Conservation (phyloP, 768 basidiomycete genomes). For the Mycena rosella region DNA sequence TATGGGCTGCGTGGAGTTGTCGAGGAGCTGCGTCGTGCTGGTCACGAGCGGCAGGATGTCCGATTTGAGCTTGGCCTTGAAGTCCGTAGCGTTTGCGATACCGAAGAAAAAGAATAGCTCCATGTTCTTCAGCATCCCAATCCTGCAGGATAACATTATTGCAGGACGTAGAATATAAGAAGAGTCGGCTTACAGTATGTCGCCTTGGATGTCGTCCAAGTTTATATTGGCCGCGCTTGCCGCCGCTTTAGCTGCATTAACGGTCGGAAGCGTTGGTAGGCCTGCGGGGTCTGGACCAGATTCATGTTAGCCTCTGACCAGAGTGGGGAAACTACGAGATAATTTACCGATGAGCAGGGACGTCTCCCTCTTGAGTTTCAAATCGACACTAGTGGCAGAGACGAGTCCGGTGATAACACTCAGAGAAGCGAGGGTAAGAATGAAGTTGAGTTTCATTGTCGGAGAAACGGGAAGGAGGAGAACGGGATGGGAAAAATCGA, state of each 20-base stretch:
- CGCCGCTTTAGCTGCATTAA: slow-evolving; percentile 19
- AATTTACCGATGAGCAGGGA: slow-evolving; percentile 14
- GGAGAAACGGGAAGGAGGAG: no score
- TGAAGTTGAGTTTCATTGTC: not conserved
- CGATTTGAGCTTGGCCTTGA: not conserved
- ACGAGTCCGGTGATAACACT: not conserved
- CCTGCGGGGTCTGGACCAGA: slow-evolving; percentile 19
- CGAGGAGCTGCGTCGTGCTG: slow-evolving; percentile 1
- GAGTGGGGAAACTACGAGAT: not conserved
- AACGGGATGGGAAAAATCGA: not conserved
- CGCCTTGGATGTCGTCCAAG: not conserved
- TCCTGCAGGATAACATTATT: not conserved
- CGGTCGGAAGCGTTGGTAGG: slow-evolving; percentile 23
- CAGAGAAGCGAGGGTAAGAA: slow-evolving; percentile 3
- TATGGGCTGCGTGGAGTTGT: not conserved
- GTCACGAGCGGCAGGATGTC: slow-evolving; percentile 5
- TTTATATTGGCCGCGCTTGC: slow-evolving; percentile 18
- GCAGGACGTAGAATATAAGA: no score
- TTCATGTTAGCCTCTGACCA: not conserved
- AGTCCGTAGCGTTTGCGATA: not conserved
- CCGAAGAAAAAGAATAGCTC: slow-evolving; percentile 31
- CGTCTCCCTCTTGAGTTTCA: not conserved
- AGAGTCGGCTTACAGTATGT: not conserved
- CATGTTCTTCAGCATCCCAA: slow-evolving; percentile 34
- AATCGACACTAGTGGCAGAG: not conserved